Percentiles rank a stretch among this genome's conserved stretches.
Evolutionary conservation across 2,329 filamentous ascomycete species (phyloP).

Genomic region (Periconia digitata): DNA sequence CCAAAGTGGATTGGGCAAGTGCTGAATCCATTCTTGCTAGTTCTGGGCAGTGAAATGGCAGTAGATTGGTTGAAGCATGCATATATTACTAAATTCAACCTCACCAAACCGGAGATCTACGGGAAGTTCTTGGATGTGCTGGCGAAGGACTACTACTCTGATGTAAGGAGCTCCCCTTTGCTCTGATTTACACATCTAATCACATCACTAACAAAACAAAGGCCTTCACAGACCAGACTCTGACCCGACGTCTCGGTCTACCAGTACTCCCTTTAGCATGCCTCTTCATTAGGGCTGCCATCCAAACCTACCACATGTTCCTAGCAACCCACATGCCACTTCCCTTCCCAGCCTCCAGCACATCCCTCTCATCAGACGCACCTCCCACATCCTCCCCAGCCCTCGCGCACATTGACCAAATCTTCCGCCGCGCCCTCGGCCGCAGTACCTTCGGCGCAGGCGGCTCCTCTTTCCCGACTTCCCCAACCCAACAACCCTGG

Average conservation of each 20-base stretch:
- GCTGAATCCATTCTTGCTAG: constrained; percentile 87
- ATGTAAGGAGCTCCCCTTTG: constrained; percentile 56
- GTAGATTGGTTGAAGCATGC: constrained; percentile 97
- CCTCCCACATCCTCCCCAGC: constrained; percentile 72
- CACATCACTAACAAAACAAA: constrained; percentile 34
- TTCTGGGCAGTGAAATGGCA: constrained; percentile 93
- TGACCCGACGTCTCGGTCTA: constrained; percentile 85
- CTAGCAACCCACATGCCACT: constrained; percentile 81
- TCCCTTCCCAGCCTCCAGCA: constrained; percentile 67
- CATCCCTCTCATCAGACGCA: constrained; percentile 62
- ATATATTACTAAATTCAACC: constrained; percentile 99
- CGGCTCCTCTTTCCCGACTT: constrained; percentile 30
- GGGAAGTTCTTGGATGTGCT: constrained; percentile 87
- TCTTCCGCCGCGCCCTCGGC: constrained; percentile 76
- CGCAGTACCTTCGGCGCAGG: constrained; percentile 66
- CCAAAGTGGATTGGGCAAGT: constrained; percentile 88
- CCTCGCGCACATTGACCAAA: constrained; percentile 74
- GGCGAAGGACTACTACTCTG: constrained; percentile 97
- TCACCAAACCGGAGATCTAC: constrained; percentile 89
- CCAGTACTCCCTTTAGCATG: constrained; percentile 92
- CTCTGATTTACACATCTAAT: background rate
- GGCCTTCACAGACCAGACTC: constrained; percentile 87
- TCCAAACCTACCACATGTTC: constrained; percentile 99
- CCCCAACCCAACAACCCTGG: constrained; percentile 37
- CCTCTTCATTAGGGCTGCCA: constrained; percentile 88